A percentile compares a stretch with the other conserved stretches of the same genome.
These are phyloP conservation scores for Bipolaris sorokiniana DNA, from an alignment of 2,329 filamentous ascomycete genomes.

Conservation along the genomic window DNA sequence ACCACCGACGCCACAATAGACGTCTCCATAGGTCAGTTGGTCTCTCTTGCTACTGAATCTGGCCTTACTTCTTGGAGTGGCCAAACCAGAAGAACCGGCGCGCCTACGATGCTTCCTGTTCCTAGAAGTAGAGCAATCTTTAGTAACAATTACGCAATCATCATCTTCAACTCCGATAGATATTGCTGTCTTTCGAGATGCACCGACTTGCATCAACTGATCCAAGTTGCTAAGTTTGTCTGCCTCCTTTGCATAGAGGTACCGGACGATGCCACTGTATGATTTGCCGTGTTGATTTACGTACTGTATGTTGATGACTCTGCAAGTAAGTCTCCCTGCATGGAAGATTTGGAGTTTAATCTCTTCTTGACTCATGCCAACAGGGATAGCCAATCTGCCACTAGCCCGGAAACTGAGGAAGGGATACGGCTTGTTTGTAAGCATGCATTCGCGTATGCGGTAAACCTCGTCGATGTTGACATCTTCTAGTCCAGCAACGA, in stretches of 20 bases:
- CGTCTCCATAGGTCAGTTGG: conserved; percentile 22
- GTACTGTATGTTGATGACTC: conserved; percentile 3
- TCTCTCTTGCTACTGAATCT: not conserved
- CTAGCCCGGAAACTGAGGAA: conserved; percentile 1
- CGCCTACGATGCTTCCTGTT: not conserved
- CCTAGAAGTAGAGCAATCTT: not conserved
- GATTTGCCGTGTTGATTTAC: not conserved
- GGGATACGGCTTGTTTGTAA: conserved; percentile 10
- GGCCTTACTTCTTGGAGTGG: not conserved
- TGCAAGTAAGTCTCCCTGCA: conserved; percentile 1
- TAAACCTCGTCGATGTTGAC: not conserved
- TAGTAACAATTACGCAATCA: not conserved
- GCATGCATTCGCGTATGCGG: not conserved
- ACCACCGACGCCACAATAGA: conserved; percentile 34
- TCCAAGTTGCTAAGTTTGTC: not conserved
- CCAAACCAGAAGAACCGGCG: not conserved
- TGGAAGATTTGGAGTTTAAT: conserved; percentile 10
- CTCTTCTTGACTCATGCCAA: not conserved
- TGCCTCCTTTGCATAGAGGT: conserved; percentile 8
- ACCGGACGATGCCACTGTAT: conserved; percentile 12
- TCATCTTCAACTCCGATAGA: not conserved
- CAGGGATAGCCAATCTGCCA: not conserved
- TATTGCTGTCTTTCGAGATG: not conserved
- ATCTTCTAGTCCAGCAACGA: conserved; percentile 8
- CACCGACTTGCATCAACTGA: not conserved